These are phyloP conservation scores for Epichloe festucae DNA, from an alignment of 2,329 filamentous ascomycete genomes.

Conservation along the genomic window DNA sequence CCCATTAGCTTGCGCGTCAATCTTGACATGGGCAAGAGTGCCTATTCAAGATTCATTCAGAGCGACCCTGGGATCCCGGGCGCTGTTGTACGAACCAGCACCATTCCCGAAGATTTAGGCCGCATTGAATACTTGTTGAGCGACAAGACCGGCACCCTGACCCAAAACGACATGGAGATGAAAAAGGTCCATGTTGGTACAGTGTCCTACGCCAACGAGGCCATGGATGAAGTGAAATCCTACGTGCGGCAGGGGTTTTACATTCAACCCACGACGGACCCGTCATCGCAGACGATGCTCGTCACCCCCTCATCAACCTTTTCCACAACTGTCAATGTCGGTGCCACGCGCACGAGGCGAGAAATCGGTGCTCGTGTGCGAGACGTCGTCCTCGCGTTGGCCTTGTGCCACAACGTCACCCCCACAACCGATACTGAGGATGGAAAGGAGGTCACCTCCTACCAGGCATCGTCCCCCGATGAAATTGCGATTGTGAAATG, in stretches of 20 bases:
- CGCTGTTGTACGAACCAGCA: constrained; percentile 89
- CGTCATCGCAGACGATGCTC: constrained; percentile 35
- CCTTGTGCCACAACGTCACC: constrained; percentile 93
- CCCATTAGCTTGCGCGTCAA: constrained; percentile 95
- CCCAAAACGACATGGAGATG: constrained; percentile 97
- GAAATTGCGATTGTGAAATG: constrained; percentile 96
- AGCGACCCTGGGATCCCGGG: constrained; percentile 79
- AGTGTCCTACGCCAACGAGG: constrained; percentile 94
- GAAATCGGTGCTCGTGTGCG: constrained; percentile 90
- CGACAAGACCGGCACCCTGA: constrained; percentile 96
- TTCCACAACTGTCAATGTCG: constrained; percentile 43
- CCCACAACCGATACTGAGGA: constrained; percentile 67
- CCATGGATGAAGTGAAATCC: constrained; percentile 89
- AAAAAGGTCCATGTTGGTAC: constrained; percentile 98
- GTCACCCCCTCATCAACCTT: constrained; percentile 67
- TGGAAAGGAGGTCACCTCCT: constrained; percentile 65
- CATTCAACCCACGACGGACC: constrained; percentile 31
- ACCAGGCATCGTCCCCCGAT: constrained; percentile 94
- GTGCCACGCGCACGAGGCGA: constrained; percentile 70
- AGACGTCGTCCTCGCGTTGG: constrained; percentile 83
- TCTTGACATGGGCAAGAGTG: constrained; percentile 90
- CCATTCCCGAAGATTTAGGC: constrained; percentile 91
- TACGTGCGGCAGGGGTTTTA: constrained; percentile 81
- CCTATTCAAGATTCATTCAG: constrained; percentile 93
- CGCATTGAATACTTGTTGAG: constrained; percentile 92